Conservation (phyloP, 2,329 filamentous ascomycete species). For the Talaromyces funiculosus region DNA sequence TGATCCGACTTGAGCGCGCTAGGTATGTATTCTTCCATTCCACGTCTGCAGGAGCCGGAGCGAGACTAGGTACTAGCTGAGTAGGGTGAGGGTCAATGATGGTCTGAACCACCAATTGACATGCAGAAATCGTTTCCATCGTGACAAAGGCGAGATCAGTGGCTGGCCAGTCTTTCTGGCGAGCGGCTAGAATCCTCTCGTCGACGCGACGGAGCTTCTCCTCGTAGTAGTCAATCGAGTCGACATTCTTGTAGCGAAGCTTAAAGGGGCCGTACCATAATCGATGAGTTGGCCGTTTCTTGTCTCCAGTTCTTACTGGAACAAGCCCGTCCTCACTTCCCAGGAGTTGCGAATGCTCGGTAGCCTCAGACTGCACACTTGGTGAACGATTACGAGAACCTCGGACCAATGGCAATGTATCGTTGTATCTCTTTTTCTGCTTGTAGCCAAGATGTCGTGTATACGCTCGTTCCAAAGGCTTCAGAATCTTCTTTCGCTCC, state of each 20-base stretch:
- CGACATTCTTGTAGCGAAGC: constrained; percentile 65
- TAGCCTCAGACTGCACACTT: constrained; percentile 35
- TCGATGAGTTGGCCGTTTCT: constrained; percentile 60
- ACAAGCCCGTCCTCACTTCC: constrained; percentile 36
- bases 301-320: constrained; percentile 42
- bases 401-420: constrained; percentile 45
- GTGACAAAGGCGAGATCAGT: constrained; percentile 91
- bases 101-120: constrained; percentile 93
- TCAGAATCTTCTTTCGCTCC: constrained; percentile 59
- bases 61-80: constrained; percentile 75
- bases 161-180: constrained; percentile 69
- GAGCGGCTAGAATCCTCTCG: constrained; percentile 62
- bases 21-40: constrained; percentile 93
- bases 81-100: constrained; percentile 86
- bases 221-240: constrained; percentile 92
- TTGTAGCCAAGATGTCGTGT: constrained; percentile 64
- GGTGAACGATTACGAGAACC: constrained; percentile 37
- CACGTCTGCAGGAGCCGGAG: constrained; percentile 85
- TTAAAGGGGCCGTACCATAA: constrained; percentile 75
- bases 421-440: constrained; percentile 41
- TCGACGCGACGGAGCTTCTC: constrained; percentile 76
- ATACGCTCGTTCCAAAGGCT: constrained; percentile 77
- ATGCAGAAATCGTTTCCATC: constrained; percentile 88
- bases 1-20: constrained; percentile 64
- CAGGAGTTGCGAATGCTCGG: constrained; percentile 57